phyloP scores from a whole-genome alignment of 805 yeast species.

The Grigorovia humatica region DNA sequence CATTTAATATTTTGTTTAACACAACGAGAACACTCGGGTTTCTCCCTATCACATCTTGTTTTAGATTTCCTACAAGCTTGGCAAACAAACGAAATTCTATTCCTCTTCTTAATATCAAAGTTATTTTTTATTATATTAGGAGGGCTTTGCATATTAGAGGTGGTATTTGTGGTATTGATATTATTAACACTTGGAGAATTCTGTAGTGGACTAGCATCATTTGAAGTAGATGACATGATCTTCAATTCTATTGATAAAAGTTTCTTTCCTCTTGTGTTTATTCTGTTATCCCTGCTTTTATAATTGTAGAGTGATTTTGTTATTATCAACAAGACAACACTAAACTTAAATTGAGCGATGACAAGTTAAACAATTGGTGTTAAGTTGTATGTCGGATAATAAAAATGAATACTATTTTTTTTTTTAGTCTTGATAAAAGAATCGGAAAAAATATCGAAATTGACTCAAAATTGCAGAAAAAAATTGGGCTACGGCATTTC shows the following conservation, averaged over 20 bases:
- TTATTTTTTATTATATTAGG: background rate
- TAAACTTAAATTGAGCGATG: no score
- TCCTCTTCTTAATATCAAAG: conserved; percentile 13
- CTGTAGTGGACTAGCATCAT: background rate
- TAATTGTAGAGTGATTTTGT: no score
- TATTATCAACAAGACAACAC: no score
- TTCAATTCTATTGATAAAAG: background rate
- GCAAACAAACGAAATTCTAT: conserved; percentile 28
- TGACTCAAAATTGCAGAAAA: no score
- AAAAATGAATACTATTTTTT: no score
- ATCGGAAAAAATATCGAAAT: no score
- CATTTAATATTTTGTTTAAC: conserved; percentile 19
- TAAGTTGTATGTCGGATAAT: background rate
- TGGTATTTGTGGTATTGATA: background rate
- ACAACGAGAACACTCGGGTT: conserved; percentile 26
- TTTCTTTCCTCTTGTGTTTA: no score
- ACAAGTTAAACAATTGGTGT: no score
- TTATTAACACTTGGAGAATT: background rate
- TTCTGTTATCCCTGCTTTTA: no score
- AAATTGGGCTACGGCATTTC: no score
- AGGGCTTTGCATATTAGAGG: background rate
- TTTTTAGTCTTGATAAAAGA: no score
- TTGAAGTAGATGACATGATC: background rate
- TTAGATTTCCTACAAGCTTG: conserved; percentile 27
- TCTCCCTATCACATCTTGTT: conserved; percentile 28